Conservation (phyloP, 306 rosid species). For the barrel medic (Medicago truncatula) region DNA sequence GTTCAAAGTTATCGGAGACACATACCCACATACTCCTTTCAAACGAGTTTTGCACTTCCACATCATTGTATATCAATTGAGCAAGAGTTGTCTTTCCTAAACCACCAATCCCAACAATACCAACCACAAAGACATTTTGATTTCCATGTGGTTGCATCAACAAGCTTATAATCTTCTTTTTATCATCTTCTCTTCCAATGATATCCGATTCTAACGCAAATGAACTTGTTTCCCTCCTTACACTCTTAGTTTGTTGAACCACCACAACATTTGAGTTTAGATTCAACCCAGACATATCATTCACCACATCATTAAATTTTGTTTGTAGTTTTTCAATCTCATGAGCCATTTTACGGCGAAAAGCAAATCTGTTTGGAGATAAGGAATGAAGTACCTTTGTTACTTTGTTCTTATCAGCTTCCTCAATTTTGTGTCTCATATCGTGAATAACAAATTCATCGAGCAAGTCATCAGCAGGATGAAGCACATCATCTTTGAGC, state of each 20-base stretch:
- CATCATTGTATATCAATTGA: background rate
- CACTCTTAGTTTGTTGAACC: background rate
- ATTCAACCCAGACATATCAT: background rate
- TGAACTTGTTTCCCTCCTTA: background rate
- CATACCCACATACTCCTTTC: background rate
- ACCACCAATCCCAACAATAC: conserved; percentile 41
- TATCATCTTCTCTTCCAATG: conserved; percentile 1
- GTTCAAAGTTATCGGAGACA: conserved; percentile 4
- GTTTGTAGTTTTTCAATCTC: background rate
- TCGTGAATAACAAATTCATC: background rate
- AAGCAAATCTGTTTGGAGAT: background rate
- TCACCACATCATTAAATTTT: background rate
- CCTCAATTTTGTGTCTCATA: background rate
- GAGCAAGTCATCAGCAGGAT: background rate
- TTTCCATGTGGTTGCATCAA: background rate
- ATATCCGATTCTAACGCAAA: conserved; percentile 4
- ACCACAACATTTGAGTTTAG: background rate
- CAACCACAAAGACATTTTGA: background rate
- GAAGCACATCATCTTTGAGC: background rate
- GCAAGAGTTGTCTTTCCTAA: conserved; percentile 40
- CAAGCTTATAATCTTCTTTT: background rate
- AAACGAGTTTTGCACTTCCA: background rate
- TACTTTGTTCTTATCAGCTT: too few species aligned
- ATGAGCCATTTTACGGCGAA: background rate
- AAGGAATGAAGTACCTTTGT: background rate